Conservation (phyloP, 306 rosid genomes). For the Prinsepia uniflora region DNA sequence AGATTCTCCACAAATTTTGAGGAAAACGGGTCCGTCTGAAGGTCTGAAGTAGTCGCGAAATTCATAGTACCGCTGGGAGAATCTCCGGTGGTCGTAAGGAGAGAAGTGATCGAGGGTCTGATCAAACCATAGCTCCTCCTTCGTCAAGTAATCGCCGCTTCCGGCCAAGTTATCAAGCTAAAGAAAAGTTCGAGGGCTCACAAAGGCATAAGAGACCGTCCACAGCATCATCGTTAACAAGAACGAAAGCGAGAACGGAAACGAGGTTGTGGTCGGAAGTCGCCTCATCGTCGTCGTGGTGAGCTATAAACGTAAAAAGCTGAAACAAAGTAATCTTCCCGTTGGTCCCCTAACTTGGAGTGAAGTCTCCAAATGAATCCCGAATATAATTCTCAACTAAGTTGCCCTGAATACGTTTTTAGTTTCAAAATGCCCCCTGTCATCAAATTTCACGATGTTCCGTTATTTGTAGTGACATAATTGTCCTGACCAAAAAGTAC, state of each 20-base stretch:
- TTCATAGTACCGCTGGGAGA: constrained; percentile 85
- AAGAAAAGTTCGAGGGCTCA: constrained; percentile 41
- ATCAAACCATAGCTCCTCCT: constrained; percentile 54
- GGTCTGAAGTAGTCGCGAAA: constrained; percentile 66
- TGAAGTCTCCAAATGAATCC: no score
- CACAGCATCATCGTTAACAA: constrained; percentile 16
- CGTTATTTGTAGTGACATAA: no score
- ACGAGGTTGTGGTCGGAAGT: constrained; percentile 13
- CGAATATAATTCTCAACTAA: no score
- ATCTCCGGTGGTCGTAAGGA: constrained; percentile 66
- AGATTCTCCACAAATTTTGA: constrained; percentile 74
- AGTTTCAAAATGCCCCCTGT: no score
- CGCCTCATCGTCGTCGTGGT: constrained; percentile 23
- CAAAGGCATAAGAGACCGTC: constrained; percentile 30
- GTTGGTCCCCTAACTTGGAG: no score
- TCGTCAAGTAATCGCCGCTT: constrained; percentile 37
- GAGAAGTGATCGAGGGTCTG: constrained; percentile 88
- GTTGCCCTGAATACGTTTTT: no score
- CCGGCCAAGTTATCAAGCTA: constrained; percentile 32
- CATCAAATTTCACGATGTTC: no score
- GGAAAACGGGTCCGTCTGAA: constrained; percentile 77
- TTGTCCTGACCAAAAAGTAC: no score
- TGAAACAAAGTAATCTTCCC: neutral
- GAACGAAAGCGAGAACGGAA: constrained; percentile 25
- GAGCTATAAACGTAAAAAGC: neutral